These are phyloP conservation scores for Cercospora nicotianae DNA, from an alignment of 2,329 filamentous ascomycete genomes.

Conservation along the genomic window DNA sequence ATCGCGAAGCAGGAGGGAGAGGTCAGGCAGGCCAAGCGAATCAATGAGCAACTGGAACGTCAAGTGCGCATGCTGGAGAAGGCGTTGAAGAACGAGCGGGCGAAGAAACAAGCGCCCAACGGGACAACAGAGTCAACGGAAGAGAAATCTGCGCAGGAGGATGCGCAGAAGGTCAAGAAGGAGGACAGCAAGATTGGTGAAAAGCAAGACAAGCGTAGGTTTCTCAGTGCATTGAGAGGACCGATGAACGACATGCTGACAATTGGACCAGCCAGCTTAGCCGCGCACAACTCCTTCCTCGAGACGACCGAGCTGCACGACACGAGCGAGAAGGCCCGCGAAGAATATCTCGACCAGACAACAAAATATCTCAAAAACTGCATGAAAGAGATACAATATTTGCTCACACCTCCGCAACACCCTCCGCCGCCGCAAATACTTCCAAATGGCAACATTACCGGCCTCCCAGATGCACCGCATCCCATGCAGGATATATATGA, in stretches of 20 bases:
- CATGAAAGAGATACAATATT: slow-evolving; percentile 67
- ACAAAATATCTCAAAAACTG: slow-evolving; percentile 64
- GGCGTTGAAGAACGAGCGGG: slow-evolving; percentile 79
- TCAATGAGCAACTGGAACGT: slow-evolving; percentile 85
- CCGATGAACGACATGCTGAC: slow-evolving; percentile 24
- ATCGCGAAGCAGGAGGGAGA: slow-evolving; percentile 94
- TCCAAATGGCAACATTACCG: slow-evolving; percentile 38
- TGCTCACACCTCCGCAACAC: slow-evolving; percentile 64
- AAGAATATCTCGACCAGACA: slow-evolving; percentile 62
- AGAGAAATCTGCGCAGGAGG: slow-evolving; percentile 19
- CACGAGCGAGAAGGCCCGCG: slow-evolving; percentile 54
- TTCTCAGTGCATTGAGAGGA: neutral
- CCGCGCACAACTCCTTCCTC: slow-evolving; percentile 53
- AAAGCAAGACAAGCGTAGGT: slow-evolving; percentile 30
- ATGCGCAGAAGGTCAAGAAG: slow-evolving; percentile 32
- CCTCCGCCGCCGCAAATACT: slow-evolving; percentile 55
- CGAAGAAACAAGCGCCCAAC: slow-evolving; percentile 53
- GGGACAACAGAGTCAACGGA: slow-evolving; percentile 27
- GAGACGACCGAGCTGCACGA: slow-evolving; percentile 48
- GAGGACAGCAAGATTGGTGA: slow-evolving; percentile 25
- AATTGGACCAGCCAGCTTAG: slow-evolving; percentile 43
- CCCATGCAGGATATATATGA: slow-evolving; percentile 60
- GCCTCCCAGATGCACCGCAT: slow-evolving; percentile 50
- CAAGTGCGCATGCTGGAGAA: slow-evolving; percentile 87
- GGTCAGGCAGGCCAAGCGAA: slow-evolving; percentile 77